These are phyloP conservation scores for Globisporangium megalacanthum DNA, from an alignment of 352 stramenopile species.

Conservation along the genomic window DNA sequence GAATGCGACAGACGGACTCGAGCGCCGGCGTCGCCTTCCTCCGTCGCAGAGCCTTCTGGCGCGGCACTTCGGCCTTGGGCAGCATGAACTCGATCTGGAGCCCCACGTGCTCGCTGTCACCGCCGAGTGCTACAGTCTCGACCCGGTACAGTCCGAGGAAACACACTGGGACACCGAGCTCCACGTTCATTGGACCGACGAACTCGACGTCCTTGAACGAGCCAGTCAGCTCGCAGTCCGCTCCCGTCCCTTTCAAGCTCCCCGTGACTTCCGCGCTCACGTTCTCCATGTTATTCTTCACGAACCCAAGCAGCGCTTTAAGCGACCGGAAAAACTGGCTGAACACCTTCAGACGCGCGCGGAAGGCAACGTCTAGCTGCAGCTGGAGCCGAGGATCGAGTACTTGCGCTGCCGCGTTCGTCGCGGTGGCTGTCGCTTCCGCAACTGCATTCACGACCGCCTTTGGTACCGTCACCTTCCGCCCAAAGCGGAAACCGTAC, in stretches of 20 bases:
- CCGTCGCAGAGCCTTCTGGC: slow-evolving; percentile 1
- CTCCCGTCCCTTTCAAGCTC: slow-evolving; percentile 37
- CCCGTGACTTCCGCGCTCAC: slow-evolving; percentile 46
- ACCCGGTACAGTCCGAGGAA: slow-evolving; percentile 54
- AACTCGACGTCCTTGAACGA: slow-evolving; percentile 63
- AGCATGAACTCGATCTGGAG: slow-evolving; percentile 57
- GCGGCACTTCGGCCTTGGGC: slow-evolving; percentile 11
- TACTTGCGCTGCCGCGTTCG: slow-evolving; percentile 18
- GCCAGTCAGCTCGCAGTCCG: slow-evolving; percentile 47
- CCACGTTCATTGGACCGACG: slow-evolving; percentile 42
- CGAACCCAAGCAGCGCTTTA: slow-evolving; percentile 43
- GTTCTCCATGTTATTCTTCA: slow-evolving; percentile 52
- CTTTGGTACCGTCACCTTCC: slow-evolving; percentile 36
- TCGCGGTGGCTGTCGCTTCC: background rate
- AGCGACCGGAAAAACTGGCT: slow-evolving; percentile 52
- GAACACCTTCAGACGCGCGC: slow-evolving; percentile 42
- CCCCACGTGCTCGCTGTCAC: slow-evolving; percentile 34
- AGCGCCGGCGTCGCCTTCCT: slow-evolving; percentile 15
- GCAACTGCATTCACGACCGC: slow-evolving; percentile 25
- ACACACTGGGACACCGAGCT: slow-evolving; percentile 36
- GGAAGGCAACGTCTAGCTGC: slow-evolving; percentile 38
- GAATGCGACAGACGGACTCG: slow-evolving; percentile 26
- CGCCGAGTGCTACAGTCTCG: slow-evolving; percentile 38
- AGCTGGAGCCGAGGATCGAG: slow-evolving; percentile 39
- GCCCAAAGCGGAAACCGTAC: slow-evolving; percentile 70